Conservation (phyloP, 306 rosid genomes). For the Fagus crenata region DNA sequence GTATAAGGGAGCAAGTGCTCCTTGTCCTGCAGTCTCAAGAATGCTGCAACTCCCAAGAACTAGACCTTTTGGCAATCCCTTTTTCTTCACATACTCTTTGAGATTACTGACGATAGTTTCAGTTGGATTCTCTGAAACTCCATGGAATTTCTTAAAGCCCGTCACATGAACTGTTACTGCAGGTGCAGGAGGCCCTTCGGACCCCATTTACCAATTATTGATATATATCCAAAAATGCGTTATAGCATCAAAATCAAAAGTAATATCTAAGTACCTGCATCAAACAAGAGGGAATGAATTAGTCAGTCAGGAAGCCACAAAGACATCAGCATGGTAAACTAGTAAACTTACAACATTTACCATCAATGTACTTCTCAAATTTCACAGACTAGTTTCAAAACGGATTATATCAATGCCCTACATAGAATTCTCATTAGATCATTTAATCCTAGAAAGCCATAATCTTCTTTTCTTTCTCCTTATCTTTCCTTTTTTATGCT, state of each 20-base stretch:
- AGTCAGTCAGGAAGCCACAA: neutral
- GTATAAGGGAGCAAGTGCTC: slow-evolving; percentile 55
- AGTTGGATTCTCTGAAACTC: slow-evolving; percentile 94
- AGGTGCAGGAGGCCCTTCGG: slow-evolving; percentile 74
- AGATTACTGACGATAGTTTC: slow-evolving; percentile 70
- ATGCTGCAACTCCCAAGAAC: slow-evolving; percentile 74
- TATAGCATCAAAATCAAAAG: slow-evolving; percentile 37
- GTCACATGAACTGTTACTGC: slow-evolving; percentile 75
- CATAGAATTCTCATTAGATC: neutral
- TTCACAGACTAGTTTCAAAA: neutral
- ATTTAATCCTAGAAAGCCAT: neutral
- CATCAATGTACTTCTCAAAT: neutral
- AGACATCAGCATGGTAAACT: neutral
- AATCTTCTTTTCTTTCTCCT: too few relatives aligned
- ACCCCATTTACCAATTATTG: slow-evolving; percentile 67
- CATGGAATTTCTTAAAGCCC: slow-evolving; percentile 96
- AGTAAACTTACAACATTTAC: slow-evolving; percentile 2
- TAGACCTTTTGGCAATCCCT: slow-evolving; percentile 78
- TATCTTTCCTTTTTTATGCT: neutral
- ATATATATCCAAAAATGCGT: slow-evolving; percentile 26
- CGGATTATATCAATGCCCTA: slow-evolving; percentile 7
- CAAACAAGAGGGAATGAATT: slow-evolving; percentile 24
- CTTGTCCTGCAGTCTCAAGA: slow-evolving; percentile 95
- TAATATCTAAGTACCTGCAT: slow-evolving; percentile 48
- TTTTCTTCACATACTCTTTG: slow-evolving; percentile 61